Evolutionary conservation across 1,139 yeast species (phyloP), one percentile per base, ranked within the genome.

Genomic region (Suhomyces coccinellae): DNA sequence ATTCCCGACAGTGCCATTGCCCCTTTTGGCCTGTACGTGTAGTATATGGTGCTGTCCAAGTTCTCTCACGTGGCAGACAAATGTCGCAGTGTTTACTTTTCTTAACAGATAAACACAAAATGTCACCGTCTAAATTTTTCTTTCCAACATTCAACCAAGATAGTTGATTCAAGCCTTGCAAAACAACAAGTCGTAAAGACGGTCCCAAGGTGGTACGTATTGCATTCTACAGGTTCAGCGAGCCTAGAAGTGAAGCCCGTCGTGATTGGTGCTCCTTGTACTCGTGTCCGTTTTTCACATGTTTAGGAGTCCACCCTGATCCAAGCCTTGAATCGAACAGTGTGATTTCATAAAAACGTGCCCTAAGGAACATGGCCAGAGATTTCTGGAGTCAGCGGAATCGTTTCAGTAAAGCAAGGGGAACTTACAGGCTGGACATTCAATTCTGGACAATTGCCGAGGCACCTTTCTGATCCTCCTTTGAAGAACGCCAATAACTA

Each of bases 121-220:
- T 42, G 40, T 41, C 46, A 47, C 50, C 50, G 50, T 47, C 50
- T 47, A 47, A 47, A 43, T 42, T 44, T 45, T 47, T 46, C 46
- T 38, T 35, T 41, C 42, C 46, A 16, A 39, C 43, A 31, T 36
- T 37, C 50, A 29, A 44, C 45, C 37, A 42, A 39, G 39, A 33
- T 38, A 45, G 43, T 41, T 38, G 41, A 38, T 27, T 39, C 39
- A 32, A 43, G 43, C 42, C 30, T 36, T 39, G 36, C 37, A 27
- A 14, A 31, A 27, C 22, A 29, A 26, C 15, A 27, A 32, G 33
- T 41, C 37, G 44, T 36, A 9, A 37, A 36, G 44, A 26, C 36
- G 33, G 16, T 27, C 28, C 28, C 33, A 28, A 36, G 44, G 40
- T 41, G 40, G 44, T 36, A 36, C 11, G 40, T 36, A 41, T 11